Base-by-base conservation (phyloP, 2,329 filamentous ascomycete species). In the Diaporthe eres region DNA sequence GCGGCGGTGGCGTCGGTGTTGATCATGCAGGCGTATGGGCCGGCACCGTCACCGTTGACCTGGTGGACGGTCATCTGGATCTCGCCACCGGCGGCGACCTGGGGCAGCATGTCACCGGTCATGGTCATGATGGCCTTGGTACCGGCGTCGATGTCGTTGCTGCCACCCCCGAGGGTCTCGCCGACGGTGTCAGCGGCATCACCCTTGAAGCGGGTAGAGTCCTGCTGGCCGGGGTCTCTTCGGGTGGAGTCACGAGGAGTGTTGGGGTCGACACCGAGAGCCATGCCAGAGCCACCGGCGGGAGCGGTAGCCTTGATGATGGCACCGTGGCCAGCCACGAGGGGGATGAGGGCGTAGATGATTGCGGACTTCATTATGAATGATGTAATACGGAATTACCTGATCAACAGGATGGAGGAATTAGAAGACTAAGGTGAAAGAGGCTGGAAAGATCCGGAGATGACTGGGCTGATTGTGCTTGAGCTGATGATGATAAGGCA, bases 41-140 rank as follows among this genome's bases (percentile, higher is more conserved):
- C 92, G 76, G 90, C 92, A 75, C 92, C 92, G 78, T 94, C 92
- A 51, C 86, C 86, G 83, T 93, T 93, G 82, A 93, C 91, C 82
- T 93, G 91, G 84, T 93, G 92, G 13, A 93, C 85, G 1, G 90
- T 93, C 87, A 93, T 92, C 79, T 84, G 84, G 76, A 93, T 79
- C 74, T 86, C 79, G 74, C 92, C 92, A 67, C 91, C 91, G 0
- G 85, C 79, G 9, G 85, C 86, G 79, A 93, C 84, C 84, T 93
- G 91, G 15, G 92, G 91, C 34, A 93, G 88, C 75, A 84, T 79
- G 76, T 83, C 84, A 75, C 91, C 91, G 8, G 88, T 92, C 81
- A 88, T 86, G 75, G 86, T 85, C 85, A 93, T 87, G 82, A 93
- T 90, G 57, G 87, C 84, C 57, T 86, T 81, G 70, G 91, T 92